Evolutionary conservation across 345 rosid genomes (phyloP).

Genomic region (Dovyalis caffra): DNA sequence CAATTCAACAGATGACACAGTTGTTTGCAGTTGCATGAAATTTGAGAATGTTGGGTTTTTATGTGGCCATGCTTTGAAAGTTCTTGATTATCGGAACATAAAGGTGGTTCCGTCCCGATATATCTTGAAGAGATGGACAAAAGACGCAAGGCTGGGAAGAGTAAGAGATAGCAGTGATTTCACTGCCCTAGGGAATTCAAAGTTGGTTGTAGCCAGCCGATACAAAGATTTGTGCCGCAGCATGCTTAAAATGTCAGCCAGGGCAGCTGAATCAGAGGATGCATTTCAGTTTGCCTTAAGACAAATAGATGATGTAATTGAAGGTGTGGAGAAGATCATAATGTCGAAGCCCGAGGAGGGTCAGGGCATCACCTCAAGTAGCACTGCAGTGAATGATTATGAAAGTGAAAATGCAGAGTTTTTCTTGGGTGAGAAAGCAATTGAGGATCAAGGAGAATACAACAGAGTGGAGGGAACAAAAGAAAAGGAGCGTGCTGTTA

Average conservation of each 20-base stretch:
- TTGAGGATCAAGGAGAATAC: conserved; percentile 16
- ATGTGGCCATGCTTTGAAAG: conserved; percentile 37
- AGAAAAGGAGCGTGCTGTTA: conserved; percentile 9
- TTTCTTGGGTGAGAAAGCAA: conserved; percentile 16
- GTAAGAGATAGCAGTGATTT: conserved; percentile 12
- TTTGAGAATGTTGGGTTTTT: conserved; percentile 40
- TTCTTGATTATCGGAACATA: conserved; percentile 36
- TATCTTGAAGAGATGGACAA: conserved; percentile 43
- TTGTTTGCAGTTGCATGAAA: conserved; percentile 32
- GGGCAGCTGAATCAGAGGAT: conserved; percentile 38
- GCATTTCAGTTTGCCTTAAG: conserved; percentile 37
- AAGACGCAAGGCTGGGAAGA: conserved; percentile 27
- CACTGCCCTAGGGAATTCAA: conserved; percentile 20
- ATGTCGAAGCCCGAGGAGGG: conserved; percentile 22
- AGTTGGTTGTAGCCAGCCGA: conserved; percentile 34
- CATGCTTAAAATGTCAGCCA: conserved; percentile 27
- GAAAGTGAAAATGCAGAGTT: conserved; percentile 27
- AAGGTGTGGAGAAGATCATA: conserved; percentile 37
- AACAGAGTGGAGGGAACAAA: conserved; percentile 1
- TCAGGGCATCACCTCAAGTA: conserved; percentile 20
- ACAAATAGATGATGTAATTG: conserved; percentile 29
- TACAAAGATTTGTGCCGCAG: conserved; percentile 28
- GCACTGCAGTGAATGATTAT: conserved; percentile 20
- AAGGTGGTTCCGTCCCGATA: conserved; percentile 34
- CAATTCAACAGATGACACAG: conserved; percentile 24